Evolutionary conservation across 139 green algal genomes (phyloP).

Genomic region (Limnomonas spitsbergensis): DNA sequence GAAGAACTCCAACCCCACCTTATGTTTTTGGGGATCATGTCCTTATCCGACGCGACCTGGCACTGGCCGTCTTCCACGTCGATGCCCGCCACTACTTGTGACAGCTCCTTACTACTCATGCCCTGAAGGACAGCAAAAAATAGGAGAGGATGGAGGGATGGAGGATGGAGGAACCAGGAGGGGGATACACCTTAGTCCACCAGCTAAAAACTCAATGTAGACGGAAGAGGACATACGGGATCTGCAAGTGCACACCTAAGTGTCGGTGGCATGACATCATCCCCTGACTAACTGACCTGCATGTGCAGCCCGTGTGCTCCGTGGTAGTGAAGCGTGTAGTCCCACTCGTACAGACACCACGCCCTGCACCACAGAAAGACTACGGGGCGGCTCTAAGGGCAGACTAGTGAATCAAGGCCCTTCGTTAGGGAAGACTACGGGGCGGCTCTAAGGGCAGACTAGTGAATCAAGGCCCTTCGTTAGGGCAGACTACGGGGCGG

Average conservation of each 20-base stretch:
- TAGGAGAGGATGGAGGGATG: background rate
- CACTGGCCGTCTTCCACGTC: background rate
- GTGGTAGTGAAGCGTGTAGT: constrained; percentile 5
- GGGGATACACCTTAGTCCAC: background rate
- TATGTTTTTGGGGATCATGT: constrained; percentile 3
- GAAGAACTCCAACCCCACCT: background rate
- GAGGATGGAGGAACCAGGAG: background rate
- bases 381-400: too few relatives aligned
- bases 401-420: too few relatives aligned
- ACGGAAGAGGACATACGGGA: too few relatives aligned
- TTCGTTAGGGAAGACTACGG: too few relatives aligned
- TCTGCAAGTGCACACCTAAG: too few relatives aligned
- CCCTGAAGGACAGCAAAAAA: background rate
- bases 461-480: too few relatives aligned
- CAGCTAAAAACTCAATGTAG: background rate
- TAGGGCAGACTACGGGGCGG: too few relatives aligned
- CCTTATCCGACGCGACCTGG: background rate
- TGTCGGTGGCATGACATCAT: background rate
- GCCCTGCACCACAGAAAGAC: too few relatives aligned
- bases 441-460: too few relatives aligned
- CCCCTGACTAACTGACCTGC: background rate
- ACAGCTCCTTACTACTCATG: background rate
- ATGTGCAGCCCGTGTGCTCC: background rate
- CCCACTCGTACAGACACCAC: constrained; percentile 31
- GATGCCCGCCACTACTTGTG: background rate